phyloP scores from a whole-genome alignment of 2,329 filamentous ascomycete genomes.

The Botryosphaeria dothidea region DNA sequence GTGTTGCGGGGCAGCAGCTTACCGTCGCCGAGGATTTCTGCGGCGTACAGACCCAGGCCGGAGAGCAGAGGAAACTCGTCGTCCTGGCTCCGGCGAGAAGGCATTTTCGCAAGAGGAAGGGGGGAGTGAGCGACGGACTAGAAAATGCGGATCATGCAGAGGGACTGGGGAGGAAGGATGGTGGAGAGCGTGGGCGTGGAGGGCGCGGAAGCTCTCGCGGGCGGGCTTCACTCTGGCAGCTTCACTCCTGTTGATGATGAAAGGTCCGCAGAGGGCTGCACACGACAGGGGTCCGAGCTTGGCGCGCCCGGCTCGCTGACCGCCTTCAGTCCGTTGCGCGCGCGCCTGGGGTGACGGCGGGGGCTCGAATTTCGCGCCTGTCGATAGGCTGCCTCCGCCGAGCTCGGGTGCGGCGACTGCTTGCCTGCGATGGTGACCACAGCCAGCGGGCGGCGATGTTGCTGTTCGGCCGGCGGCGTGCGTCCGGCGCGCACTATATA shows the following conservation, averaged over 20 bases:
- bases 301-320: conserved; percentile 15
- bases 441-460: conserved; percentile 2
- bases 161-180: conserved; percentile 28
- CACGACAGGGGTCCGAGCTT: conserved; percentile 18
- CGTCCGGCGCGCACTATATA: neutral
- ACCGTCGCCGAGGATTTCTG: conserved; percentile 64
- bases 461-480: neutral
- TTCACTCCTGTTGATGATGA: conserved; percentile 20
- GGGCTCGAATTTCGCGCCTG: neutral
- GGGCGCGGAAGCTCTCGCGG: conserved; percentile 20
- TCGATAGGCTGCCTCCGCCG: conserved; percentile 10
- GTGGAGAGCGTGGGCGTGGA: conserved; percentile 29
- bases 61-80: conserved; percentile 59
- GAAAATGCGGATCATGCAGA: conserved; percentile 22
- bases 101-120: conserved; percentile 24
- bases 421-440: too few relatives aligned
- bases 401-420: neutral
- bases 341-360: neutral
- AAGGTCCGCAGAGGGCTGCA: conserved; percentile 11
- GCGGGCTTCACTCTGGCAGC: conserved; percentile 16
- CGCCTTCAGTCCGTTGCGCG: neutral
- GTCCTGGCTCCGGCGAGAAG: conserved; percentile 21
- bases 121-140: conserved; percentile 23
- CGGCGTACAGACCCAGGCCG: conserved; percentile 59
- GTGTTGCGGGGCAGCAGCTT: conserved; percentile 33